Evolutionary conservation across 768 basidiomycete species (phyloP), one percentile per base, ranked within the genome.

Genomic region (Plicaturopsis crispa): DNA sequence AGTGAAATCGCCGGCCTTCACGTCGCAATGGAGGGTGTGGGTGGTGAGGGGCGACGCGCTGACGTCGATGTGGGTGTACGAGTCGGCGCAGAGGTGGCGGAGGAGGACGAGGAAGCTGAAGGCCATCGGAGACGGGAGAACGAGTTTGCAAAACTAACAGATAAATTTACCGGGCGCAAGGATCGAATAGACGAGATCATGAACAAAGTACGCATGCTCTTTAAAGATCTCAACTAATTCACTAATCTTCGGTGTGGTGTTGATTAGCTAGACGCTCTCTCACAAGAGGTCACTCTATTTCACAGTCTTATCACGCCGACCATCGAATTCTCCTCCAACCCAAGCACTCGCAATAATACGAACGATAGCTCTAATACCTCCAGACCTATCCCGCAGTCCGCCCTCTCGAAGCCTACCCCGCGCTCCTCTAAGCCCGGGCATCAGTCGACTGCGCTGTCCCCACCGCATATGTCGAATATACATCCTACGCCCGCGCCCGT

Each of bases 21-120:
- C 39, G 55, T 65, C 12, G 60, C 65, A 28, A 72, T 73, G 71
- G 71, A 73, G 48, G 62, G 62, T 36, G 57, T 65, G n/a, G 65
- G 63, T 2, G 44, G 52, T 26, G 14, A 28, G 26, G 14, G 14
- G 26, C 26, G 26, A 28, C 10, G 26, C 26, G 14, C 10, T 8
- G 26, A 28, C 8, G 8, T 8, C 10, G 26, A 14, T 14, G 26
- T 8, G 14, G 26, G 26, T 28, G 26, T 28, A 8, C 10, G 10
- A 14, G 26, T 8, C 26, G 26, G 14, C 8, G 26, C 10, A 8
- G 26, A 8, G 26, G 26, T 8, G 8, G 26, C 8, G 26, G 26
- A 28, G 26, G 26, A 8, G 10, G 26, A 28, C 14, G 26, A 28
- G 26, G 26, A 28, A 14, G 26, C 26, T 14, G 26, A 28, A 14